Evolutionary conservation across 495 filamentous ascomycete species (phyloP).

Genomic region (Diplogelasinospora grovesii): DNA sequence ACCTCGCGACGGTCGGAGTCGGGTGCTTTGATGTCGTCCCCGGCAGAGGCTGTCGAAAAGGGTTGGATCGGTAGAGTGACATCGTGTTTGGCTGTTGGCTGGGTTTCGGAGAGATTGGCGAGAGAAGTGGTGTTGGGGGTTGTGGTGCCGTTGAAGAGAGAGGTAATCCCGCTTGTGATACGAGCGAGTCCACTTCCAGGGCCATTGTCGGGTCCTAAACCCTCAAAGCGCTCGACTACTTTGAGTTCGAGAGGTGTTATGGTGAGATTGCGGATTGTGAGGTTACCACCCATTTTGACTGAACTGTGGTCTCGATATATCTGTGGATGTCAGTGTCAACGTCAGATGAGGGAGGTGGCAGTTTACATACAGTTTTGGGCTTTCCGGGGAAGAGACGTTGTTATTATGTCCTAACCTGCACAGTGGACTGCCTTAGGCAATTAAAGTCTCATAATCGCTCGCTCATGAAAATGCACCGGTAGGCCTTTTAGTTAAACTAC

Average conservation of each 20-base stretch:
- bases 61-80: constrained; percentile 30
- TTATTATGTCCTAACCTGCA: too few relatives aligned
- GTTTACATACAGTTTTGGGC: too few relatives aligned
- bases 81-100: constrained; percentile 19
- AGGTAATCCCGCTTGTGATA: too few relatives aligned
- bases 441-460: too few relatives aligned
- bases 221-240: constrained; percentile 65
- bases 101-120: too few relatives aligned
- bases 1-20: constrained; percentile 28
- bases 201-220: constrained; percentile 12
- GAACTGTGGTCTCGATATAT: background rate
- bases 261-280: constrained; percentile 87
- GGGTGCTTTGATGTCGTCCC: constrained; percentile 29
- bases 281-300: constrained; percentile 28
- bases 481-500: too few relatives aligned
- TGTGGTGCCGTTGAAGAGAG: too few relatives aligned
- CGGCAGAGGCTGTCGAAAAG: constrained; percentile 24
- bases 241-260: constrained; percentile 64
- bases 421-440: too few relatives aligned
- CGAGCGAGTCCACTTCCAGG: constrained; percentile 36
- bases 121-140: too few relatives aligned
- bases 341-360: too few relatives aligned
- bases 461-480: too few relatives aligned
- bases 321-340: background rate
- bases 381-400: too few relatives aligned